These are phyloP conservation scores for Leishmania mexicana DNA, from an alignment of 208 protist genomes.

Conservation along the genomic window DNA sequence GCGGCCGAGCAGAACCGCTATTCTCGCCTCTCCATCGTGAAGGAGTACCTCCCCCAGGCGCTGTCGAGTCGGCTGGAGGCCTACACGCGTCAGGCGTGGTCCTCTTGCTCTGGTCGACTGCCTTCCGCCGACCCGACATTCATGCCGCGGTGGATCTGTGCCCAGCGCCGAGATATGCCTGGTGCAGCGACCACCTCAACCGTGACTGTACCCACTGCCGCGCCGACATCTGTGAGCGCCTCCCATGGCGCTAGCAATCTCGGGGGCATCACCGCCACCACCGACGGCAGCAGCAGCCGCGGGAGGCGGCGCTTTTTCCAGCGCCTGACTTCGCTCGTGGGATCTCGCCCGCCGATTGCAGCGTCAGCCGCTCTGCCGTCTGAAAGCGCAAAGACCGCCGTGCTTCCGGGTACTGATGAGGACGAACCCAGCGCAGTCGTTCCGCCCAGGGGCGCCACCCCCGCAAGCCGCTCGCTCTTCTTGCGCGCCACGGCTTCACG, in stretches of 20 bases:
- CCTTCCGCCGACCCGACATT: constrained; percentile 43
- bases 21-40: constrained; percentile 30
- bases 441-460: background rate
- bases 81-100: constrained; percentile 61
- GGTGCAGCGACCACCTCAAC: background rate
- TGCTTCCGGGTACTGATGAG: background rate
- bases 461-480: background rate
- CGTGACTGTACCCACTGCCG: background rate
- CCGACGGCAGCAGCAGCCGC: no score
- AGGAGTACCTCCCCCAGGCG: constrained; percentile 16
- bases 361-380: background rate
- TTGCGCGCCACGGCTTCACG: background rate
- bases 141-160: constrained; percentile 52
- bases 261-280: background rate
- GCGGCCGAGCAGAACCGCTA: constrained; percentile 36
- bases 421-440: background rate
- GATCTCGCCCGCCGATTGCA: background rate
- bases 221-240: background rate
- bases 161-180: constrained; percentile 25
- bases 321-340: constrained; percentile 16
- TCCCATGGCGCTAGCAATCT: background rate
- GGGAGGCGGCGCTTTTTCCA: constrained; percentile 10
- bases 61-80: constrained; percentile 25
- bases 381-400: background rate
- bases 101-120: constrained; percentile 51